Evolutionary conservation across 2,329 filamentous ascomycete species (phyloP).

Genomic region (Neopestalotiopsis rosae): DNA sequence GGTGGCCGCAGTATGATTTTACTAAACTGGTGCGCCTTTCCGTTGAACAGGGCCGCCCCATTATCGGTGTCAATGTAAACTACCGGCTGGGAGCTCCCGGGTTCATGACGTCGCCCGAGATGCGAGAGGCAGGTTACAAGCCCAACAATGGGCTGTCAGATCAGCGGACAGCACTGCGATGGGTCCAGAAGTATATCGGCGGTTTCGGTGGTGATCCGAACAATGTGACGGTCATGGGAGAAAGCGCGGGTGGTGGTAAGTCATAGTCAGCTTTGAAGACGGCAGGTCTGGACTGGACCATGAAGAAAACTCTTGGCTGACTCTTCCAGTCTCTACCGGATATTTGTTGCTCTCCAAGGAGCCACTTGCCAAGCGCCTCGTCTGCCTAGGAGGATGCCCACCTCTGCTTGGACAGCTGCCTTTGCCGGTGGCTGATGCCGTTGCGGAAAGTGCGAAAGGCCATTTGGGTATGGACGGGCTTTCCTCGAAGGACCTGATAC

Average conservation of each 20-base stretch:
- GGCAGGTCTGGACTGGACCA: background rate
- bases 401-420: background rate
- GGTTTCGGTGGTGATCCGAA: background rate
- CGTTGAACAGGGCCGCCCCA: background rate
- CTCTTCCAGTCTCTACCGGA: background rate
- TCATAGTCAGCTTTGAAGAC: background rate
- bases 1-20: constrained; percentile 8
- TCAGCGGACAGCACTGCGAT: background rate
- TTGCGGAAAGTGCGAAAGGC: background rate
- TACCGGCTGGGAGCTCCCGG: background rate
- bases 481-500: background rate
- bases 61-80: constrained; percentile 6
- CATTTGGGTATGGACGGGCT: background rate
- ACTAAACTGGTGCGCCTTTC: background rate
- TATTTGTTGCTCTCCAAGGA: background rate
- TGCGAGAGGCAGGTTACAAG: background rate
- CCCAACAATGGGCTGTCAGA: background rate
- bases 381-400: constrained; percentile 2
- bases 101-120: background rate
- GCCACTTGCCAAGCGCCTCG: background rate
- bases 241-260: constrained; percentile 11
- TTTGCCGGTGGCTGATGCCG: background rate
- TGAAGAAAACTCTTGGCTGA: background rate
- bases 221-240: constrained; percentile 4
- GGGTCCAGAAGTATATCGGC: background rate